These are phyloP conservation scores for Lecanicillium sp. DNA, from an alignment of 2,329 filamentous ascomycete species.

Conservation along the genomic window DNA sequence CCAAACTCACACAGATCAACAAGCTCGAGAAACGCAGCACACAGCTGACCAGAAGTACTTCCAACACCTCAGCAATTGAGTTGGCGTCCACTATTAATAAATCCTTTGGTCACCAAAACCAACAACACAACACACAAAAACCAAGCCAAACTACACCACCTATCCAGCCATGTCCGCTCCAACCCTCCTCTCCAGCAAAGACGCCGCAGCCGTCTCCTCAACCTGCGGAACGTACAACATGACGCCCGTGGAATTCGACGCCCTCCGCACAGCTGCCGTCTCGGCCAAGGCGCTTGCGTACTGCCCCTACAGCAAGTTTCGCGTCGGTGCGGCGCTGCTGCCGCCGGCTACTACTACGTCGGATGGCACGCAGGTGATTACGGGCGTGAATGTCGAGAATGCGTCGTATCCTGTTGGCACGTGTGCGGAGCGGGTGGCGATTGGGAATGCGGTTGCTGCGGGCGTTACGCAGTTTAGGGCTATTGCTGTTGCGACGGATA, in stretches of 20 bases:
- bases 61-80: background rate
- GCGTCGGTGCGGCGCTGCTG: conserved; percentile 77
- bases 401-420: conserved; percentile 89
- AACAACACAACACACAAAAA: no score
- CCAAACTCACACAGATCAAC: no score
- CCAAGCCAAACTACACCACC: background rate
- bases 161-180: conserved; percentile 4
- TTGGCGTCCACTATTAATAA: background rate
- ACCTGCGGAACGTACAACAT: conserved; percentile 35
- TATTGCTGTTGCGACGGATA: conserved; percentile 78
- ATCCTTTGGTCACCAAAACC: background rate
- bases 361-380: conserved; percentile 13
- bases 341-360: conserved; percentile 28
- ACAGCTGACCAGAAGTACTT: no score
- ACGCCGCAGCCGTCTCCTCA: conserved; percentile 18
- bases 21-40: no score
- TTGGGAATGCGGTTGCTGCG: conserved; percentile 67
- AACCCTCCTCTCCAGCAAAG: conserved; percentile 16
- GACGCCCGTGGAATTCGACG: conserved; percentile 53
- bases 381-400: conserved; percentile 87
- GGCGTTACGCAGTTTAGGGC: conserved; percentile 59
- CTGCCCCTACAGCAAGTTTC: conserved; percentile 90
- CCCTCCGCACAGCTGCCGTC: conserved; percentile 53
- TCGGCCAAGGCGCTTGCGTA: conserved; percentile 74
- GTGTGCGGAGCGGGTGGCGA: conserved; percentile 86